phyloP scores from a whole-genome alignment of 441 rosid species.

The Macaranga tanarius region DNA sequence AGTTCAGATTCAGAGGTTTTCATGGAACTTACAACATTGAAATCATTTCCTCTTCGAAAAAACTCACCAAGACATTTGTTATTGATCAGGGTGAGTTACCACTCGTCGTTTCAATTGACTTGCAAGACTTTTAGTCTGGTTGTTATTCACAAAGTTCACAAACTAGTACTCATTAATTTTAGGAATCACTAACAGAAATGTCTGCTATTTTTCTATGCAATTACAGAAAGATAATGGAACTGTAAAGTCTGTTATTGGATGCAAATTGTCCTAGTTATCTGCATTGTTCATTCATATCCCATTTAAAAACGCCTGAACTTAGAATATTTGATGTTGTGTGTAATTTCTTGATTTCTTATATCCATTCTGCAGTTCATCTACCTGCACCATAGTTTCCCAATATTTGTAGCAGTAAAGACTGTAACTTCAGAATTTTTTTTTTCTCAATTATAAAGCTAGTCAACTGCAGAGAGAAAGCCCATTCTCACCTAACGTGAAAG shows the following conservation, averaged over 20 bases:
- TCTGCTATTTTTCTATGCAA: neutral
- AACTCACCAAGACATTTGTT: constrained; percentile 50
- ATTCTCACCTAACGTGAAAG: constrained; percentile 30
- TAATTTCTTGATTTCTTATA: no score
- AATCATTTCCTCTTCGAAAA: constrained; percentile 40
- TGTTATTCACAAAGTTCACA: neutral
- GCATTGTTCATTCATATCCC: neutral
- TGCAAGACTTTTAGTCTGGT: constrained; percentile 24
- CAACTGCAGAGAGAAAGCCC: constrained; percentile 17
- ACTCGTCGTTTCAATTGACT: constrained; percentile 51
- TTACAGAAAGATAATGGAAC: neutral
- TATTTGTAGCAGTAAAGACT: neutral
- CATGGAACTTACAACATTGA: constrained; percentile 69
- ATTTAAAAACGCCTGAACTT: neutral
- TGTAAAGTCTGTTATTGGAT: neutral
- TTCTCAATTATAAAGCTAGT: neutral
- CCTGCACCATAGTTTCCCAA: neutral
- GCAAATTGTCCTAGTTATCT: neutral
- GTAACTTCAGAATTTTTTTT: neutral
- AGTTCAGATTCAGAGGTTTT: constrained; percentile 71
- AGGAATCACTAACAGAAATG: neutral
- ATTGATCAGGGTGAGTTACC: constrained; percentile 61
- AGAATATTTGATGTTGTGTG: neutral
- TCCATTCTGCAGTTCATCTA: neutral
- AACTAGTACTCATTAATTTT: neutral